Base-by-base conservation (phyloP, 148 eudicot genomes). In the Amaranthus palmeri region DNA sequence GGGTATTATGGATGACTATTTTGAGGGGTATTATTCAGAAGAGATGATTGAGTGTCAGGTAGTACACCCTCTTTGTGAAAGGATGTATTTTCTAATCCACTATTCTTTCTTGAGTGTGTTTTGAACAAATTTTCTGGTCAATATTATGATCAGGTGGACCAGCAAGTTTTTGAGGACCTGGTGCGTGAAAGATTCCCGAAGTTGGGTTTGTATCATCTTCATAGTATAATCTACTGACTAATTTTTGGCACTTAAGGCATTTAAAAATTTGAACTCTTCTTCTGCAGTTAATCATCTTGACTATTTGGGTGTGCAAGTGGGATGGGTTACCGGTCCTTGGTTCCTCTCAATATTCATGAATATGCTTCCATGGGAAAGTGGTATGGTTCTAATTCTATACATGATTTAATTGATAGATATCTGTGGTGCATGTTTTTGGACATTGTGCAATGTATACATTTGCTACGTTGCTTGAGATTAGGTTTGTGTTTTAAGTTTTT, bases 301-400 rank as follows among this genome's bases (percentile, higher is more conserved):
- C 86, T 91, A 89, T 79, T 85, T 95, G 78, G 99, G 97, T 76
- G 99, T 95, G 70, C 97, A 91, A 79, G 87, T 95, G 75, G 97
- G 88, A 61, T 95, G 99, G 97, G 92, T 95, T 69, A 85, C 96
- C 70, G 97, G 97, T 68, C 97, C 99, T 9, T 95, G 99, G 99
- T 95, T 95, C 78, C 93, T 95, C 60, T 86, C 99, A 75, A 90
- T 95, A 82, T 95, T 91, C 72, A 85, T 92, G 96, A 95, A 95
- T 85, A 89, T 95, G 96, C 92, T 95, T 81, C 99, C 99, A 77
- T 95, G 99, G 99, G 99, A 95, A 95, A 95, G 93, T 82, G 99
- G 99, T 95, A 80, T 83, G 96, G 81, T 83, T 86, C 87, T 79
- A 80, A 80, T 83, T 86, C 87, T 79, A 80, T 79, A 61, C 73